Evolutionary conservation across 805 yeast species (phyloP).

Genomic region (Yarrowia divulgata): DNA sequence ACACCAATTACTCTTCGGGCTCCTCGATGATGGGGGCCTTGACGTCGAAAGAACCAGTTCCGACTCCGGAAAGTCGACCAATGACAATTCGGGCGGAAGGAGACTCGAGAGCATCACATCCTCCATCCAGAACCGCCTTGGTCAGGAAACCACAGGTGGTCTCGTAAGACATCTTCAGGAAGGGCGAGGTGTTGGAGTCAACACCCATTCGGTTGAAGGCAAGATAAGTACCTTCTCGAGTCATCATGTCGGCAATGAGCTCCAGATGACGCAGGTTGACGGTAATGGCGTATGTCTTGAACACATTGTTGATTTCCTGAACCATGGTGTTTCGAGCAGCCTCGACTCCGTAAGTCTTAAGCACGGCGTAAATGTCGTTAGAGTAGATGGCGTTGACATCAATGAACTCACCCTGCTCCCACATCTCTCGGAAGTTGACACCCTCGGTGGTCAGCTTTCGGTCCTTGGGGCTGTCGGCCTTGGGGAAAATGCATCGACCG

Average conservation of each 20-base stretch:
- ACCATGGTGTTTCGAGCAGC: conserved; percentile 98
- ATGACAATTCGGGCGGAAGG: conserved; percentile 94
- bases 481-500: conserved; percentile 91
- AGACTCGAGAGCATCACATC: conserved; percentile 82
- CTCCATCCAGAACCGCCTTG: conserved; percentile 93
- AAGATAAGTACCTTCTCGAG: conserved; percentile 95
- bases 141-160: conserved; percentile 97
- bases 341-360: conserved; percentile 95
- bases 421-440: conserved; percentile 96
- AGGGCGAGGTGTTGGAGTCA: conserved; percentile 92
- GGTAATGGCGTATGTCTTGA: conserved; percentile 93
- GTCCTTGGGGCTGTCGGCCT: conserved; percentile 61
- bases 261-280: conserved; percentile 95
- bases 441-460: conserved; percentile 94
- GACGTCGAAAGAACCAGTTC: conserved; percentile 95
- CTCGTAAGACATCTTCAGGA: conserved; percentile 98
- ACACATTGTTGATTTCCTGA: conserved; percentile 92
- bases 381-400: conserved; percentile 89
- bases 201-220: conserved; percentile 99
- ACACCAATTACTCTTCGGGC: conserved; percentile 17
- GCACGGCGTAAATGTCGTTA: conserved; percentile 90
- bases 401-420: conserved; percentile 95
- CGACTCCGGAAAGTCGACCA: conserved; percentile 89
- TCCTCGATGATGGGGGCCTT: conserved; percentile 44
- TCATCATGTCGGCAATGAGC: conserved; percentile 98